phyloP scores from a whole-genome alignment of 306 rosid species.

The Pyrus bretschneideri region DNA sequence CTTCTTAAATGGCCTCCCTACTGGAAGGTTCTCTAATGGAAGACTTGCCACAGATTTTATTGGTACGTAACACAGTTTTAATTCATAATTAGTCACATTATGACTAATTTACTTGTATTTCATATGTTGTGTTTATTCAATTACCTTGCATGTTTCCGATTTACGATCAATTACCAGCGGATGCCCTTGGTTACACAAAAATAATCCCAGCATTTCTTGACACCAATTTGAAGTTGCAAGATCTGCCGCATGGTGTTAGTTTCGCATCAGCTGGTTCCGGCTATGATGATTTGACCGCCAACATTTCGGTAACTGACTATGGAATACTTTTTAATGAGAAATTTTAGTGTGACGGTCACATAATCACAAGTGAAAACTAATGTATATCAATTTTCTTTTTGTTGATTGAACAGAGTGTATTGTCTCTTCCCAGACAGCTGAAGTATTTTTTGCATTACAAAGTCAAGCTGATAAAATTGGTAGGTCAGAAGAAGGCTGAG shows the following conservation, averaged over 20 bases:
- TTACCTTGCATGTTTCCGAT: neutral
- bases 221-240: conserved; percentile 37
- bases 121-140: neutral
- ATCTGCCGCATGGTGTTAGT: conserved; percentile 63
- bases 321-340: no score
- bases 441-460: conserved; percentile 61
- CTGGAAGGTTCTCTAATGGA: conserved; percentile 64
- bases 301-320: conserved; percentile 36
- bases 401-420: conserved; percentile 45
- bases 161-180: conserved; percentile 34
- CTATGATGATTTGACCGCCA: conserved; percentile 67
- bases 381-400: neutral
- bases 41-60: conserved; percentile 70
- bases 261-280: conserved; percentile 86
- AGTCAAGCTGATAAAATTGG: conserved; percentile 30
- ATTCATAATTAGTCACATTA: neutral
- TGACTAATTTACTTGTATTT: neutral
- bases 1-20: conserved; percentile 51
- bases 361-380: neutral
- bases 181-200: conserved; percentile 47
- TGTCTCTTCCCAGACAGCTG: conserved; percentile 45
- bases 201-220: conserved; percentile 62
- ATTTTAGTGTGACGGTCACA: no score
- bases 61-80: conserved; percentile 26
- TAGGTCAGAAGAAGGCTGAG: conserved; percentile 42